phyloP scores from a whole-genome alignment of 73 alveolate species.

The Blepharisma stoltei region DNA sequence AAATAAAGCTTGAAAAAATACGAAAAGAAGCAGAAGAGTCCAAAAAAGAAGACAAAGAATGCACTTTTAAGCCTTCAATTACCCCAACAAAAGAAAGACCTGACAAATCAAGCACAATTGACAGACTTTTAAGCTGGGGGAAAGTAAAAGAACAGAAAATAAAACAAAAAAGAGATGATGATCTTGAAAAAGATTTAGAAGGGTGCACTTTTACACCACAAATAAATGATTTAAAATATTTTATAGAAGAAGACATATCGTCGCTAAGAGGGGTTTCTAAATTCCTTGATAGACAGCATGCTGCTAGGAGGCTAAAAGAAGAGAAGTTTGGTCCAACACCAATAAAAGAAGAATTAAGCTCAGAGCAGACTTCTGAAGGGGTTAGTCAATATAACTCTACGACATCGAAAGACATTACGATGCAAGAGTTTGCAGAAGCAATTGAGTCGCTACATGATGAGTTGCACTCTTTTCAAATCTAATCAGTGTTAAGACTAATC shows the following conservation, averaged over 20 bases:
- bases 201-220: slow-evolving; percentile 24
- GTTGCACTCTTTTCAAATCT: too few species aligned
- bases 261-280: background rate
- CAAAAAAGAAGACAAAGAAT: slow-evolving; percentile 9
- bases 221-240: background rate
- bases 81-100: background rate
- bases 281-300: background rate
- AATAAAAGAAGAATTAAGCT: too few species aligned
- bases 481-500: too few species aligned
- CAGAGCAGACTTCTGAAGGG: too few species aligned
- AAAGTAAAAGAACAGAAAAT: background rate
- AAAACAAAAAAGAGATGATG: slow-evolving; percentile 1
- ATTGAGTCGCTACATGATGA: too few species aligned
- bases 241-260: background rate
- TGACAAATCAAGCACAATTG: background rate
- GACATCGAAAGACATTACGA: too few species aligned
- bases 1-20: background rate
- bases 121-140: slow-evolving; percentile 7
- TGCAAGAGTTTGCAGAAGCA: too few species aligned
- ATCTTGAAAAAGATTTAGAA: slow-evolving; percentile 12
- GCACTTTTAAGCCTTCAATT: slow-evolving; percentile 20
- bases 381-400: too few species aligned
- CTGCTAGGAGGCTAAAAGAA: too few species aligned
- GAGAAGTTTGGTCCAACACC: too few species aligned
- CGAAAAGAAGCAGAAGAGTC: background rate